phyloP scores from a whole-genome alignment of 345 rosid species.

The Eucalyptus paniculata region DNA sequence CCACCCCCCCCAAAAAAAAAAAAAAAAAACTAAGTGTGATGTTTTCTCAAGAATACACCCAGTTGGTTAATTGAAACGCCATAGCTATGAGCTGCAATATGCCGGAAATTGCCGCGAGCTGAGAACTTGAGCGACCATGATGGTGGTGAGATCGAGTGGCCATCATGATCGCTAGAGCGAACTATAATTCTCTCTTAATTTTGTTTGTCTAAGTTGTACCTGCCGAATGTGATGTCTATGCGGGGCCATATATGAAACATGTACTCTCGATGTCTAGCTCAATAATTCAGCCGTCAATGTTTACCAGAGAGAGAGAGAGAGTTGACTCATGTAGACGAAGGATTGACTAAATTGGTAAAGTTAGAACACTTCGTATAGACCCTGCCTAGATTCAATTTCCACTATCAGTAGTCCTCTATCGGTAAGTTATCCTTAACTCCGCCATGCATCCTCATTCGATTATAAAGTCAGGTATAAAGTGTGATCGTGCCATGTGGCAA shows the following conservation, averaged over 20 bases:
- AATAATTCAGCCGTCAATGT: background rate
- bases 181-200: background rate
- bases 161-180: background rate
- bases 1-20: fast-evolving
- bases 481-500: background rate
- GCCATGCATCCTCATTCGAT: background rate
- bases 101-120: background rate
- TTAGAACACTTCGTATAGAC: background rate
- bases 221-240: background rate
- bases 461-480: background rate
- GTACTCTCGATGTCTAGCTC: background rate
- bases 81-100: background rate
- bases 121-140: background rate
- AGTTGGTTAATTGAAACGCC: background rate
- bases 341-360: background rate
- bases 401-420: background rate
- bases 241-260: background rate
- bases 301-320: background rate
- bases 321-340: background rate
- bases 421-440: background rate
- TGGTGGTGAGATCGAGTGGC: background rate
- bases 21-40: background rate
- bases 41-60: background rate
- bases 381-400: background rate
- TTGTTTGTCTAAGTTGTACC: background rate